Base-by-base conservation (phyloP, 139 green algal species). In the Volvox reticuliferus region DNA sequence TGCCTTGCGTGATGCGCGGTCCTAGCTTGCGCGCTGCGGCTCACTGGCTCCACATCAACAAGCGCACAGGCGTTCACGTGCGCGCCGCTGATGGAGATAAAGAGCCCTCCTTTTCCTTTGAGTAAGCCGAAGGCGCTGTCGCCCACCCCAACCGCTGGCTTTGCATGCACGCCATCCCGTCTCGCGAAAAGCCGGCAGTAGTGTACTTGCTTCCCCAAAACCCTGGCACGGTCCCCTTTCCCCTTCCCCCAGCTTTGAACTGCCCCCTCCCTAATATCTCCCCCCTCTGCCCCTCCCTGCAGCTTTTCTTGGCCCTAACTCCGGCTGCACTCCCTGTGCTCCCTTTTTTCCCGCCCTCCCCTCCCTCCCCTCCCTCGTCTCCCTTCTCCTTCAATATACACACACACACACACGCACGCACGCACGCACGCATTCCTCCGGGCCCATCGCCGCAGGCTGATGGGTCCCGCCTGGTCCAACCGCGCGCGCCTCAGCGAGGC, bases 401-500 rank as follows among this genome's bases (percentile, higher is more conserved):
- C 44, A 55, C 44, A 55, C 9, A 55, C 44, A 55, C 44, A 55
- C 44, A 30, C 73, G n/a, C 33, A 1, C 77, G 18, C 44, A 30
- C 73, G n/a, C 33, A 1, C 77, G 18, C 33, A 2, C 77, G 17
- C 77, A 9, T 50, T 22, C 19, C 79, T 2, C 18, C 79, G 6
- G 21, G 37, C 37, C 21, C 37, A 17, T 24, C 33, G 22, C 21
- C 6, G n/a, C 93, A 93, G 90, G 65, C 69, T 96, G 73, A 44
- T 96, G 82, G 94, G 94, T 32, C 88, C 92, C 32, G 71, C 85
- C 32, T 96, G 94, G 90, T 55, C 76, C 86, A 96, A 96, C 79
- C 88, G 89, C 13, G 94, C 88, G 2, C 85, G 94, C 21, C 90
- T 98, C 85, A 93, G 50, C 68, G 93, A 96, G n/a, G 86, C 92